Conservation (phyloP, 257 asterid species). For the Nicotiana otophora region DNA sequence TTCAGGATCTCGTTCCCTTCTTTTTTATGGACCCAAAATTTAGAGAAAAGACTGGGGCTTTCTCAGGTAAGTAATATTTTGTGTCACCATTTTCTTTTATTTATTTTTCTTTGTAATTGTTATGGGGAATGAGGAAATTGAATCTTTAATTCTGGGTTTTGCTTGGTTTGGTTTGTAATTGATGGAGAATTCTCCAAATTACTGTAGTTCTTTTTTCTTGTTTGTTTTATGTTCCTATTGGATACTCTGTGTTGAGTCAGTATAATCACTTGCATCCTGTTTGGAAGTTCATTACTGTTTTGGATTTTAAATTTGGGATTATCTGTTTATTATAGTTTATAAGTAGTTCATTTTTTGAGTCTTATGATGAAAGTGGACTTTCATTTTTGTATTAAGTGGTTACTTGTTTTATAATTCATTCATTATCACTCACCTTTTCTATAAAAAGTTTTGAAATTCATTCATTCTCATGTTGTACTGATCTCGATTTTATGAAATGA, state of each 20-base stretch:
- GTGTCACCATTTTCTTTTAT: constrained; percentile 3
- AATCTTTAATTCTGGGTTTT: constrained; percentile 9
- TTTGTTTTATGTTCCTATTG: neutral
- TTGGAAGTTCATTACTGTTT: neutral
- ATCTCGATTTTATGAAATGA: neutral
- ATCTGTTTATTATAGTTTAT: neutral
- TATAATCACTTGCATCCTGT: neutral
- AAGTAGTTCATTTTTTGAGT: neutral
- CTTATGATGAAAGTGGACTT: neutral
- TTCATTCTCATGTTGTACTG: neutral
- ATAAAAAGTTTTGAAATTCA: neutral
- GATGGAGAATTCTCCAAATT: neutral
- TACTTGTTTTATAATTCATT: neutral
- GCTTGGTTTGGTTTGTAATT: neutral
- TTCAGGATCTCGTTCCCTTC: constrained; percentile 57
- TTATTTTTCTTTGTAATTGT: neutral
- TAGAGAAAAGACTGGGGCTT: constrained; percentile 27
- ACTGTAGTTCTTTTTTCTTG: neutral
- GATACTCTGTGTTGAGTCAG: neutral
- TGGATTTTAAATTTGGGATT: neutral
- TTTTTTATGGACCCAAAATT: constrained; percentile 30
- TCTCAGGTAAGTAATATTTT: constrained; percentile 39
- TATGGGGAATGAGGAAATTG: constrained; percentile 8
- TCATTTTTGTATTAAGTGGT: neutral
- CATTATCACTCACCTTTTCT: neutral